These are phyloP conservation scores for Eutrema salsugineum DNA, from an alignment of 441 rosid species.

Conservation along the genomic window DNA sequence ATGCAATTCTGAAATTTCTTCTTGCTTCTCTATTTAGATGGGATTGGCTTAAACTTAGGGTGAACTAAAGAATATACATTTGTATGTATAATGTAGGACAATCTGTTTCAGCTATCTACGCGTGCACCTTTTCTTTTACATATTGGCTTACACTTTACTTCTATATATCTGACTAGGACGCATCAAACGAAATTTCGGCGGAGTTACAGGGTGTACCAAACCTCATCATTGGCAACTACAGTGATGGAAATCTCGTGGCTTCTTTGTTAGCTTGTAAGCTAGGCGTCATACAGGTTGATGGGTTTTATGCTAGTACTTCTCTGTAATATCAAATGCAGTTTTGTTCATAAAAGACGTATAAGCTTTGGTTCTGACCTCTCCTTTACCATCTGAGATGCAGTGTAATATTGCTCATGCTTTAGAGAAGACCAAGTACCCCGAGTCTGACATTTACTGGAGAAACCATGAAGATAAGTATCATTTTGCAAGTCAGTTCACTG, in stretches of 20 bases:
- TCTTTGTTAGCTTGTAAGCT: constrained; percentile 56
- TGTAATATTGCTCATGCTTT: constrained; percentile 73
- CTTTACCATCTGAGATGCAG: constrained; percentile 30
- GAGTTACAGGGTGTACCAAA: constrained; percentile 61
- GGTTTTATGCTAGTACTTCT: background rate
- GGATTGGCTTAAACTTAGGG: background rate
- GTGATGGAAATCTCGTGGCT: constrained; percentile 75
- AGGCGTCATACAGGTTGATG: constrained; percentile 50
- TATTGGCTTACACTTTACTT: constrained; percentile 13
- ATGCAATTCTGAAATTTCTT: background rate
- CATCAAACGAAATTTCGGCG: constrained; percentile 53
- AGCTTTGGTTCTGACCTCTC: constrained; percentile 4
- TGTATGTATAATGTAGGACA: background rate
- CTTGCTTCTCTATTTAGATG: background rate
- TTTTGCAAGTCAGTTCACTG: constrained; percentile 67
- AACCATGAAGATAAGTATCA: constrained; percentile 64
- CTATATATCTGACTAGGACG: constrained; percentile 40
- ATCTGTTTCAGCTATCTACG: background rate
- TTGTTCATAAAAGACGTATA: background rate
- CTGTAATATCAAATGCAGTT: background rate
- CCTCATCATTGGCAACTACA: constrained; percentile 70
- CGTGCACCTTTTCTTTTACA: background rate
- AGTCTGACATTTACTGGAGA: constrained; percentile 74
- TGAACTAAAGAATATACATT: background rate
- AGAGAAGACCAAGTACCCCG: constrained; percentile 77